phyloP scores from a whole-genome alignment of 192 early-diverging fungal genomes.

The Coemansia sp. region DNA sequence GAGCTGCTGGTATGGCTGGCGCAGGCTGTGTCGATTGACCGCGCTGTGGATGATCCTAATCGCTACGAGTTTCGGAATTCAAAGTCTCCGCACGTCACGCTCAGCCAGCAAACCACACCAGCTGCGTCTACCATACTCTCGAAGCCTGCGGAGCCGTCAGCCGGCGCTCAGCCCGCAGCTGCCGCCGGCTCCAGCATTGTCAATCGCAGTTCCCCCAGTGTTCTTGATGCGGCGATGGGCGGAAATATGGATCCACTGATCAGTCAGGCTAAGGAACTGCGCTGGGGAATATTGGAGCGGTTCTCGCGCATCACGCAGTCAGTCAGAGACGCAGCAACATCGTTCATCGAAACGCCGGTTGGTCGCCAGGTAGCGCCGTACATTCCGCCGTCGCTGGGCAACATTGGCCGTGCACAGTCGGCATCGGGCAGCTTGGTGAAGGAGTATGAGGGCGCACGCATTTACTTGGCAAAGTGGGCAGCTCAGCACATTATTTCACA shows the following conservation, averaged over 20 bases:
- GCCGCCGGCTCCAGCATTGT: slow-evolving; percentile 7
- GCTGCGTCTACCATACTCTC: slow-evolving; percentile 24
- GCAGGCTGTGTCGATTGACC: slow-evolving; percentile 48
- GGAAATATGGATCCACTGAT: slow-evolving; percentile 50
- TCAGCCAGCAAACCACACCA: slow-evolving; percentile 33
- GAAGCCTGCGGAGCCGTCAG: not conserved
- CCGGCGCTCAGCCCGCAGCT: slow-evolving; percentile 1
- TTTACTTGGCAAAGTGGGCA: slow-evolving; percentile 78
- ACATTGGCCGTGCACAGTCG: slow-evolving; percentile 52
- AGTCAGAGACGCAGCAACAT: slow-evolving; percentile 62
- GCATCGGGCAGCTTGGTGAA: slow-evolving; percentile 59
- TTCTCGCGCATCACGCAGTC: slow-evolving; percentile 73
- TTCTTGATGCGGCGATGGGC: slow-evolving; percentile 31
- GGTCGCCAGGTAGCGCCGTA: slow-evolving; percentile 48
- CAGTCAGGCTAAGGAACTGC: slow-evolving; percentile 60
- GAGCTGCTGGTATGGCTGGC: slow-evolving; percentile 60
- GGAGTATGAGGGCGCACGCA: slow-evolving; percentile 75
- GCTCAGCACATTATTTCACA: slow-evolving; percentile 54
- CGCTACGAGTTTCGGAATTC: slow-evolving; percentile 37
- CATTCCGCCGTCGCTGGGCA: slow-evolving; percentile 53
- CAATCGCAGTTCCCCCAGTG: slow-evolving; percentile 14
- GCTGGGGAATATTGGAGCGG: slow-evolving; percentile 70
- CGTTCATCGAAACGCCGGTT: slow-evolving; percentile 48
- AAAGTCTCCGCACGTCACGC: slow-evolving; percentile 37
- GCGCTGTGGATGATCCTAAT: slow-evolving; percentile 34